Evolutionary conservation across 805 yeast species (phyloP), one percentile per base, ranked within the genome.

Genomic region (Ogataea chonburiensis): DNA sequence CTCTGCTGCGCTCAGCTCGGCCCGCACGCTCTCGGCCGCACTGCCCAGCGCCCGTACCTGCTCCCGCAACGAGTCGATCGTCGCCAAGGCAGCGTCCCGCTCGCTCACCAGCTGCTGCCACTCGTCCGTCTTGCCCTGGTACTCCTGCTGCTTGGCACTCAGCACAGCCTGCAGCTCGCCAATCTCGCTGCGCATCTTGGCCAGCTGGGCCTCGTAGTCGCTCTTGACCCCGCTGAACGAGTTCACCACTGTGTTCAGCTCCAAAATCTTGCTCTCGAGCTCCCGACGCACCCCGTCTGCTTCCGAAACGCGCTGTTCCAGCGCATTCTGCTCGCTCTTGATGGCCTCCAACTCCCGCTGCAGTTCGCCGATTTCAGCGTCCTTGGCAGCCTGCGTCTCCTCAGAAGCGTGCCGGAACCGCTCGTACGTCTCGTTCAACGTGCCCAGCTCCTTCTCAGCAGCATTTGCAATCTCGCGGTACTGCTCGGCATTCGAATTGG

Each of bases 391-490:
- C 11, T 53, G 32, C 18, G 45, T 45, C 19, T 42, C 50, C 24
- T 56, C 59, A 2, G 58, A 29, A 34, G 63, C 38, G 2, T 44
- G 40, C 44, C 68, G 71, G 44, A 58, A 70, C 30, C 58, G 59
- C 31, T 71, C 86, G 53, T 72, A 81, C 1, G 80, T 65, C 14
- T 64, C 62, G 18, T 75, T 77, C 41, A 85, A 64, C 29, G 70
- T 66, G 24, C 63, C 59, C 24, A 86, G 64, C 5, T 88, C 77
- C 34, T 73, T 75, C 52, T 86, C 94, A 3, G 86, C 76, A 10
- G 83, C 76, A 34, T 61, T 60, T 0, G 88, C 79, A 25, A 86
- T 69, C n/a, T 64, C 65, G 38, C 79, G 75, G 53, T 80, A 74
- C 46, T 81, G 79, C n/a, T 68, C 68, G 7, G 75, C 70, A 49